These are phyloP conservation scores for Termitomyces sp. DNA, from an alignment of 768 basidiomycete genomes.

Conservation along the genomic window DNA sequence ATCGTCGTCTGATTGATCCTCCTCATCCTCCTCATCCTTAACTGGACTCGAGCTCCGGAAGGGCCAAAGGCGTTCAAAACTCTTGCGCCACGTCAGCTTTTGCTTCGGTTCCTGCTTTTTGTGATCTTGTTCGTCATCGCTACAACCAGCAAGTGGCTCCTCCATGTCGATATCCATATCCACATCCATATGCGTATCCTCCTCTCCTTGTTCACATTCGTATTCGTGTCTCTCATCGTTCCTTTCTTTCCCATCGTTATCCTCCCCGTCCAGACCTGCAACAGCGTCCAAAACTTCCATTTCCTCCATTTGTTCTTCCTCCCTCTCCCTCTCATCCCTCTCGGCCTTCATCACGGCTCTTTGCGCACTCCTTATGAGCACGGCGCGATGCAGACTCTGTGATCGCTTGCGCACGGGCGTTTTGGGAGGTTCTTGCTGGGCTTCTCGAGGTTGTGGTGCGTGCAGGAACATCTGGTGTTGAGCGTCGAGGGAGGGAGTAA, in stretches of 20 bases:
- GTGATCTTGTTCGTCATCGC: constrained; percentile 7
- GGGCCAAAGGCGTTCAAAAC: constrained; percentile 37
- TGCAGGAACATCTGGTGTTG: constrained; percentile 2
- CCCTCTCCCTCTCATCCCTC: constrained; percentile 35
- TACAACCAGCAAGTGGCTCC: constrained; percentile 10
- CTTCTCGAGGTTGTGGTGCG: constrained; percentile 9
- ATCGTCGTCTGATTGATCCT: constrained; percentile 7
- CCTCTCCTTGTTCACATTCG: constrained; percentile 14
- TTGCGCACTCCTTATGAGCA: constrained; percentile 66
- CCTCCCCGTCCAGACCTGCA: constrained; percentile 24
- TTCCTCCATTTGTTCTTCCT: constrained; percentile 41
- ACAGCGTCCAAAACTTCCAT: constrained; percentile 40
- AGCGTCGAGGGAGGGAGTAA: constrained; percentile 8
- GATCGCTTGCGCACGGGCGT: constrained; percentile 32
- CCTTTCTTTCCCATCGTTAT: constrained; percentile 13
- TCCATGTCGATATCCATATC: constrained; percentile 23
- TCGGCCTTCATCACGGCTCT: constrained; percentile 48
- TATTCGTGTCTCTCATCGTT: constrained; percentile 16
- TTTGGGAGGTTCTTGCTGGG: constrained; percentile 20
- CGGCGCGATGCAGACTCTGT: constrained; percentile 55
- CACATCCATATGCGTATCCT: constrained; percentile 14
- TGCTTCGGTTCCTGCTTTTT: constrained; percentile 17
- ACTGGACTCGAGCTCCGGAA: constrained; percentile 24
- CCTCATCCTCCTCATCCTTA: constrained; percentile 15
- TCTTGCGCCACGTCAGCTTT: constrained; percentile 37